Evolutionary conservation across 495 filamentous ascomycete species (phyloP).

Genomic region (Sporormia fimetaria): DNA sequence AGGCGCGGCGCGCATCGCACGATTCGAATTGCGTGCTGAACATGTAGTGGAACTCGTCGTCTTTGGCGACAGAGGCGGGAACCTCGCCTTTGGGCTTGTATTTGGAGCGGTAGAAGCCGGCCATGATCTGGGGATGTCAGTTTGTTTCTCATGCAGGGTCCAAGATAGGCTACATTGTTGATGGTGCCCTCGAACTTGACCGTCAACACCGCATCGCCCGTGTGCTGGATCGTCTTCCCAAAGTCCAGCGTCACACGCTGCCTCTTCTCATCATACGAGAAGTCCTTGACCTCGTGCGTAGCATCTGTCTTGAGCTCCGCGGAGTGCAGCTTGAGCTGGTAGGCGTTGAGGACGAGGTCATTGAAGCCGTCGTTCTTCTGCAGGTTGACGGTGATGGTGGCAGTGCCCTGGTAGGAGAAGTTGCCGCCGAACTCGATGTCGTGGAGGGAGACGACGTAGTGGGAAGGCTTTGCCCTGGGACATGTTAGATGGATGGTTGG

Average conservation of each 20-base stretch:
- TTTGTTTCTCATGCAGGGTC: background rate
- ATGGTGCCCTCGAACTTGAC: constrained; percentile 76
- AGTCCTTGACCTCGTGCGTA: constrained; percentile 47
- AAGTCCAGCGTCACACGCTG: constrained; percentile 71
- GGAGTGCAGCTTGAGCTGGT: constrained; percentile 49
- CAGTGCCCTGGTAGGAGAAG: constrained; percentile 75
- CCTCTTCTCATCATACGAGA: constrained; percentile 65
- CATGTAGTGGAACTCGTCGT: constrained; percentile 79
- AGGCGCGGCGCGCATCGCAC: constrained; percentile 84
- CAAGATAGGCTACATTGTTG: constrained; percentile 55
- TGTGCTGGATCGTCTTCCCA: constrained; percentile 49
- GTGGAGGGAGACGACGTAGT: constrained; percentile 74
- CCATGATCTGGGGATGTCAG: constrained; percentile 44
- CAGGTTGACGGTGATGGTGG: constrained; percentile 53
- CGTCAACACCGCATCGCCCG: constrained; percentile 49
- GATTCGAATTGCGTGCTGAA: constrained; percentile 95
- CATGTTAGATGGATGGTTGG: no score
- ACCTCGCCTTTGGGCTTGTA: constrained; percentile 70
- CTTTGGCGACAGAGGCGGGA: constrained; percentile 59
- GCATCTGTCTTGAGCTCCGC: constrained; percentile 38
- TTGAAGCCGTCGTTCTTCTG: constrained; percentile 42
- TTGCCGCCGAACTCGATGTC: constrained; percentile 59
- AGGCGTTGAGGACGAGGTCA: constrained; percentile 64
- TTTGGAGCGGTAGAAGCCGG: constrained; percentile 89
- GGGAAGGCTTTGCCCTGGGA: constrained; percentile 67